Evolutionary conservation across 1,284 basidiomycete genomes (phyloP), one percentile per base, ranked within the genome.

Genomic region (Puccinia coronata): DNA sequence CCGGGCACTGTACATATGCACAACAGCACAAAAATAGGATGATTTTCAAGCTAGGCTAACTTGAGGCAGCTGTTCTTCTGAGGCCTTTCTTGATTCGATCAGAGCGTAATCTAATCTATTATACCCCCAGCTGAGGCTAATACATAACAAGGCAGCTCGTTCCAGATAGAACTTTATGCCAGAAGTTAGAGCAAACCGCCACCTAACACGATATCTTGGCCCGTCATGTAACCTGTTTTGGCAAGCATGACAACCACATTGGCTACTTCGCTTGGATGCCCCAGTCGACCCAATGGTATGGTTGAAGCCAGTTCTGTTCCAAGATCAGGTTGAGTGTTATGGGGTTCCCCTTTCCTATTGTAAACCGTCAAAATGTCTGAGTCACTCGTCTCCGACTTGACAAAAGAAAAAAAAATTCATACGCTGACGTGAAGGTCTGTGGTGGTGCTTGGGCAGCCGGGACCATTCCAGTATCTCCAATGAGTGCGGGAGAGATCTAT

Each of bases 271-370:
- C n/a, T 57, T 57, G 55, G 59, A 61, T 57, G 55, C n/a, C 67
- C 67, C 16, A 70, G 49, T 47, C 67, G 41, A 23, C 67, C 67
- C 28, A 70, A n/a, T 70, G 67, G 67, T n/a, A 70, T 70, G 20
- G 67, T 70, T 25, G 67, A 70, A 41, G 67, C 67, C 4, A 70
- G 20, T 20, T 43, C 16, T 41, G 49, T 47, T 70, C 67, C 67
- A 16, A 70, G n/a, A 70, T 70, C 67, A 14, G n/a, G 8, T 11
- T 43, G 67, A 47, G 25, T 20, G 12, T 6, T 43, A 8, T 20
- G 9, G 14, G 67, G 14, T n/a, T 43, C 25, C 5, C 12, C 20
- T 41, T 41, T 51, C n/a, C 41, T 43, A 39, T 43, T 2, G 28
- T 36, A 23, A 18, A 70, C 14, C n/a, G 12, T 25, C 36, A 39